phyloP scores from a whole-genome alignment of 768 basidiomycete genomes.

The Mycena galopus region DNA sequence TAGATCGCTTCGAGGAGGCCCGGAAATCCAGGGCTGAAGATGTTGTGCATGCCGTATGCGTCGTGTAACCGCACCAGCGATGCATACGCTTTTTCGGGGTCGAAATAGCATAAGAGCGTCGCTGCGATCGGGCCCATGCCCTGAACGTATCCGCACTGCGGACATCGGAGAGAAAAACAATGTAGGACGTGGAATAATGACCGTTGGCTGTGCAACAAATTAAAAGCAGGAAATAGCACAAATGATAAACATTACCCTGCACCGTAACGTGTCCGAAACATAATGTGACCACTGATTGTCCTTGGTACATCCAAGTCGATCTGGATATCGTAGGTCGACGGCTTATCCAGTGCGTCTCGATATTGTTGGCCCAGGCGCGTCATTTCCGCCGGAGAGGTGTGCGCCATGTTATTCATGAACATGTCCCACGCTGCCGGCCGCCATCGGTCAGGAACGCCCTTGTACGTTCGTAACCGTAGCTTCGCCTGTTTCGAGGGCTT shows the following conservation, averaged over 20 bases:
- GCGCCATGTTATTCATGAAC: conserved; percentile 71
- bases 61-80: conserved; percentile 91
- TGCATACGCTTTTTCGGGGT: conserved; percentile 89
- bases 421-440: conserved; percentile 92
- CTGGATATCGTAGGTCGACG: conserved; percentile 93
- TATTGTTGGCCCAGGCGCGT: conserved; percentile 63
- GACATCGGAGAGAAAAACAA: conserved; percentile 88
- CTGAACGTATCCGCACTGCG: conserved; percentile 94
- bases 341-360: conserved; percentile 76
- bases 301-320: conserved; percentile 98
- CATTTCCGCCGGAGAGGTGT: conserved; percentile 60
- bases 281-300: conserved; percentile 94
- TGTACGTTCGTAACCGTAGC: conserved; percentile 84
- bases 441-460: conserved; percentile 98
- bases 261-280: conserved; percentile 97
- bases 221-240: conserved; percentile 7
- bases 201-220: conserved; percentile 76
- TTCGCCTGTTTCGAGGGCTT: conserved; percentile 75
- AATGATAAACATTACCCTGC: conserved; percentile 71
- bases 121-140: conserved; percentile 99
- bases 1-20: conserved; percentile 97
- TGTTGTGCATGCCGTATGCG: conserved; percentile 85
- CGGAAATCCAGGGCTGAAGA: conserved; percentile 96
- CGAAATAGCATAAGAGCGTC: conserved; percentile 93
- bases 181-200: conserved; percentile 96